Base-by-base conservation (phyloP, 164 flowering plant species). In the Hamamelis virginiana region DNA sequence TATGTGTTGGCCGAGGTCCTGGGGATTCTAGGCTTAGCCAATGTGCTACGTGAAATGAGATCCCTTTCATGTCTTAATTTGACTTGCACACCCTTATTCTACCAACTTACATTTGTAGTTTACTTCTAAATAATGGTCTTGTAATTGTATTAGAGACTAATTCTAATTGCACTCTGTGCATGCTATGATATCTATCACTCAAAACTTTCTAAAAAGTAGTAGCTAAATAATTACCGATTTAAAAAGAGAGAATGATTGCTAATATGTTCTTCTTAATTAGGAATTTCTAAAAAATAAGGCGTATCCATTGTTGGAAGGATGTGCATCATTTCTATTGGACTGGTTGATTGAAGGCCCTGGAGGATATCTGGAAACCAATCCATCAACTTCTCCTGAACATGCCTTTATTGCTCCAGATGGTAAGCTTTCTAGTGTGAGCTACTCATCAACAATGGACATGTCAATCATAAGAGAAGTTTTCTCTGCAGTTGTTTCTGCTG, bases 351-450 rank as follows among this genome's bases (percentile, higher is more conserved):
- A 91, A 72, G 97, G 91, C 64, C 79, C 18, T 62, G 91, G 81
- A 55, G 91, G 89, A 58, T 84, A 65, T 77, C 80, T 92, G 55
- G 90, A 82, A 72, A 95, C 97, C 28, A 95, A 95, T 67, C 98
- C 98, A 65, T 95, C 98, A 67, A 95, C 98, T 16, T 95, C 98
- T 66, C 98, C 98, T 10, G 98, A 95, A 64, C 97, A 95, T 74
- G 74, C 52, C 67, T 95, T 95, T 82, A 71, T 77, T 82, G 91
- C 96, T 58, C 93, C 97, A 26, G 87, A 87, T 83, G 96, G 97
- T 66, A 84, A 86, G 83, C 81, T 69, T 58, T 97, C 98, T 59
- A 86, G 95, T 80, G 97, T 95, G 69, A 95, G 97, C 85, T 89
- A 87, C 77, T 91, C 98, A 33, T 56, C 98, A 52, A 88, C 97